Base-by-base conservation (phyloP, 495 filamentous ascomycete species). In the Hyaloscypha hepaticicola region DNA sequence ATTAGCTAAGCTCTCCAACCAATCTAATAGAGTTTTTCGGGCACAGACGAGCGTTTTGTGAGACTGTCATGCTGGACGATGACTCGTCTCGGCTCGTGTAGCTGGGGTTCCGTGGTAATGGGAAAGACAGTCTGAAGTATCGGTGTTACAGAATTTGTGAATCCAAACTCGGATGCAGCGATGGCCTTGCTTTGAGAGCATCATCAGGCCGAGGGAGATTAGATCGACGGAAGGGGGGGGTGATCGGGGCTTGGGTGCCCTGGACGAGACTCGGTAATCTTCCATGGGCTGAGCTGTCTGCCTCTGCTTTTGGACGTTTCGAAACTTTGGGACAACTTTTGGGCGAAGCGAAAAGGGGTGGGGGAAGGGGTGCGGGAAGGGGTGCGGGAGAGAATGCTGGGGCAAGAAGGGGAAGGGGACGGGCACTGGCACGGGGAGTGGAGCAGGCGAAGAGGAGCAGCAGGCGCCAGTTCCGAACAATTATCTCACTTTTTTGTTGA, bases 121-220 rank as follows among this genome's bases (percentile, higher is more conserved):
- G 19, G 34, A 41, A 21, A 26, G 56, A 21, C n/a, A n/a, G 21
- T n/a, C 29, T 45, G 45, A n/a, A 27, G 33, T 3, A 61, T 28
- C 14, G 33, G 33, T 26, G 58, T 61, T 61, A 61, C 38, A 61
- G 58, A 61, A 27, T n/a, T 22, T n/a, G n/a, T n/a, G n/a, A n/a
- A n/a, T n/a, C n/a, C n/a, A n/a, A n/a, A 61, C 45, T 1, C 34
- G 58, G 25, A 48, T 48, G 45, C 24, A 51, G 12, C 9, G 38
- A 19, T 12, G 27, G 25, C 33, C 27, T 31, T 51, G 58, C 16
- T 26, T 21, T 26, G 48, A 49, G 29, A 61, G 58, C 50, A 61
- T 51, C 58, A 28, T 51, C 45, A 61, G 58, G 41, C 45, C 22
- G 58, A 51, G 38, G 58, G 58, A 61, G 24, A 61, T 61, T 61